These are phyloP conservation scores for Pythium aphanidermatum DNA, from an alignment of 352 stramenopile genomes.

Conservation along the genomic window DNA sequence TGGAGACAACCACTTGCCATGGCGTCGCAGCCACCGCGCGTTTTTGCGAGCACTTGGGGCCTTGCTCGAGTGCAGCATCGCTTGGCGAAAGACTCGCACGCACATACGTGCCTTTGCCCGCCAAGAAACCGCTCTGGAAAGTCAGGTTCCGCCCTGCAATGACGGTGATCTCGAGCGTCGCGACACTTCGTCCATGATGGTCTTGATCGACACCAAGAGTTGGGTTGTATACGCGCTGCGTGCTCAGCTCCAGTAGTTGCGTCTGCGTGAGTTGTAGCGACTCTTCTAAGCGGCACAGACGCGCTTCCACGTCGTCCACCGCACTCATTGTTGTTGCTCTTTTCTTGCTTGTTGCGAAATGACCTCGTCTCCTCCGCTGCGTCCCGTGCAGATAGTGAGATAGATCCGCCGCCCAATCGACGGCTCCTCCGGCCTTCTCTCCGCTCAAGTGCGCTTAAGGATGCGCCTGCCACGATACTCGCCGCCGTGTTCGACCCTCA, in stretches of 20 bases:
- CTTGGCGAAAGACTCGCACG: constrained; percentile 34
- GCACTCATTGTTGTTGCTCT: constrained; percentile 33
- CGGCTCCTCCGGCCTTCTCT: no score
- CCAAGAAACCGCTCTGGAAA: constrained; percentile 43
- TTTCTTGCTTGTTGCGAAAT: not conserved
- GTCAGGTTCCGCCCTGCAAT: constrained; percentile 33
- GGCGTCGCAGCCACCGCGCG: constrained; percentile 19
- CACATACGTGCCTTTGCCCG: constrained; percentile 44
- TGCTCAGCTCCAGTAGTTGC: constrained; percentile 38
- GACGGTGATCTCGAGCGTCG: constrained; percentile 39
- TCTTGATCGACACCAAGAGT: constrained; percentile 46
- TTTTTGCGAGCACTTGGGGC: constrained; percentile 37
- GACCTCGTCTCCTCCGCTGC: no score
- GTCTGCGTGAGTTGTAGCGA: constrained; percentile 31
- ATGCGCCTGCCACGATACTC: no score
- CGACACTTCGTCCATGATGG: constrained; percentile 33
- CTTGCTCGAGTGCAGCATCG: constrained; percentile 8
- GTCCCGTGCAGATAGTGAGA: no score
- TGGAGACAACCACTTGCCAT: constrained; percentile 6
- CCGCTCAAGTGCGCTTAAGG: no score
- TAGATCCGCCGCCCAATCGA: no score
- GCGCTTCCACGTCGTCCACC: constrained; percentile 58
- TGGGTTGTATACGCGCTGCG: constrained; percentile 41
- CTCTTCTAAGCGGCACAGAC: constrained; percentile 47
- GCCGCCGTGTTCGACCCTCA: no score